phyloP scores from a whole-genome alignment of 768 basidiomycete species.

The Saitozyma podzolica region DNA sequence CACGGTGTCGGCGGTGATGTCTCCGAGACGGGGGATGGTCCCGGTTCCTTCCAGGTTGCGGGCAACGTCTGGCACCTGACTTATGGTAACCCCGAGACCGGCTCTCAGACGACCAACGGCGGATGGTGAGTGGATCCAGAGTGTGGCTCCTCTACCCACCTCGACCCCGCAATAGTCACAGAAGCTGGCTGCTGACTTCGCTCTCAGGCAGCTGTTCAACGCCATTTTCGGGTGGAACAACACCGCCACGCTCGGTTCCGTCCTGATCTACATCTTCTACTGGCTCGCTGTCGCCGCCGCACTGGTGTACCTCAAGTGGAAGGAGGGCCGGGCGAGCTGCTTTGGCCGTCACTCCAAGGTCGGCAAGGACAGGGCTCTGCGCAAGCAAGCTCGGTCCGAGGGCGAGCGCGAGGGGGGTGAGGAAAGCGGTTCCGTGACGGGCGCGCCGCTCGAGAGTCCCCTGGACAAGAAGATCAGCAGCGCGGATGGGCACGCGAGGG shows the following conservation, averaged over 20 bases:
- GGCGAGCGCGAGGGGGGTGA: neutral
- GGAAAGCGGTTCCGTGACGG: neutral
- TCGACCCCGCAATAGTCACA: neutral
- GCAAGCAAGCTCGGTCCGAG: neutral
- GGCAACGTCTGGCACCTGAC: conserved; percentile 70
- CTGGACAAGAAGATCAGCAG: neutral
- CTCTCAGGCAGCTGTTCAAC: conserved; percentile 62
- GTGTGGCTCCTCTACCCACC: neutral
- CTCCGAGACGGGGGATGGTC: conserved; percentile 61
- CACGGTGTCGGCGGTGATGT: conserved; percentile 66
- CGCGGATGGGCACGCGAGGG: no score
- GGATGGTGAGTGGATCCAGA: neutral
- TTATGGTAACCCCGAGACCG: conserved; percentile 48
- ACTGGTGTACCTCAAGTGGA: conserved; percentile 60
- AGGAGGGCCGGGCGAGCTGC: conserved; percentile 49
- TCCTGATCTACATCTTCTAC: conserved; percentile 87
- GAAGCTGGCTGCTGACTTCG: neutral
- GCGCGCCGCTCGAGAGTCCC: neutral
- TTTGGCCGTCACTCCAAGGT: neutral
- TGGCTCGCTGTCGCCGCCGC: conserved; percentile 77
- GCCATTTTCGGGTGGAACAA: conserved; percentile 76
- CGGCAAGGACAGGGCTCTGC: neutral
- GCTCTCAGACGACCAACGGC: neutral
- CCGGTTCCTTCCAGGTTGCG: conserved; percentile 76
- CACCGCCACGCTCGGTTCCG: conserved; percentile 73